phyloP scores from a whole-genome alignment of 2,329 filamentous ascomycete genomes.

The Aspergillus latus region DNA sequence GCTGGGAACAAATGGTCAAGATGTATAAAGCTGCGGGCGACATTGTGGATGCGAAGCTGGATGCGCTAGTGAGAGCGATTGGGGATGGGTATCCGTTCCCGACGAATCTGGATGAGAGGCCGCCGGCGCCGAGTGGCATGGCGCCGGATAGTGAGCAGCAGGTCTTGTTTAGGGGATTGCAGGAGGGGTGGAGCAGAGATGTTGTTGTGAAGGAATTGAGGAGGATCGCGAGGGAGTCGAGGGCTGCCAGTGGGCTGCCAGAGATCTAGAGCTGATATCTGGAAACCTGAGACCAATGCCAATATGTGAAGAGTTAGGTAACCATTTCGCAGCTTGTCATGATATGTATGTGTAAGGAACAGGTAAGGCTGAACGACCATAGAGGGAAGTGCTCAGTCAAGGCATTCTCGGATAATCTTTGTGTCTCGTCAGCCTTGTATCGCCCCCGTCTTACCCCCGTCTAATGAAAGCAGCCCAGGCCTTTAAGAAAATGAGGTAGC shows the following conservation, averaged over 20 bases:
- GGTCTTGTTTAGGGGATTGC: conserved; percentile 48
- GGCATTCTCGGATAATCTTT: too few relatives aligned
- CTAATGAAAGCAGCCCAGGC: too few relatives aligned
- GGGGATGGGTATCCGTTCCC: conserved; percentile 63
- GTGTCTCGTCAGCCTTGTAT: too few relatives aligned
- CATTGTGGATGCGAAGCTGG: conserved; percentile 41
- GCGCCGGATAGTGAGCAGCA: conserved; percentile 61
- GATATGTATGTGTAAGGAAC: too few relatives aligned
- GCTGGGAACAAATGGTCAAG: conserved; percentile 55
- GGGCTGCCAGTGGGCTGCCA: conserved; percentile 13
- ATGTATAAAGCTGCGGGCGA: conserved; percentile 44
- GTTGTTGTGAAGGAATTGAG: conserved; percentile 45
- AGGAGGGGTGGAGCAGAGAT: conserved; percentile 41
- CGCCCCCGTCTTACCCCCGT: too few relatives aligned
- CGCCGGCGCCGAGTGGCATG: conserved; percentile 59
- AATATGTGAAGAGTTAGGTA: too few relatives aligned
- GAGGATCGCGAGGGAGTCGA: conserved; percentile 39
- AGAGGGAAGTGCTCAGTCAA: too few relatives aligned
- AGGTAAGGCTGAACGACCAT: too few relatives aligned
- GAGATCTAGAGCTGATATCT: neutral
- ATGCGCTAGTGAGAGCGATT: conserved; percentile 52
- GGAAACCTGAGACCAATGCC: too few relatives aligned
- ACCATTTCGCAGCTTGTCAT: too few relatives aligned
- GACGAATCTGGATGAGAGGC: conserved; percentile 59
- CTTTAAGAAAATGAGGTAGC: too few relatives aligned